Conservation (phyloP, 169 alveolate species). For the Plasmodium relictum region DNA sequence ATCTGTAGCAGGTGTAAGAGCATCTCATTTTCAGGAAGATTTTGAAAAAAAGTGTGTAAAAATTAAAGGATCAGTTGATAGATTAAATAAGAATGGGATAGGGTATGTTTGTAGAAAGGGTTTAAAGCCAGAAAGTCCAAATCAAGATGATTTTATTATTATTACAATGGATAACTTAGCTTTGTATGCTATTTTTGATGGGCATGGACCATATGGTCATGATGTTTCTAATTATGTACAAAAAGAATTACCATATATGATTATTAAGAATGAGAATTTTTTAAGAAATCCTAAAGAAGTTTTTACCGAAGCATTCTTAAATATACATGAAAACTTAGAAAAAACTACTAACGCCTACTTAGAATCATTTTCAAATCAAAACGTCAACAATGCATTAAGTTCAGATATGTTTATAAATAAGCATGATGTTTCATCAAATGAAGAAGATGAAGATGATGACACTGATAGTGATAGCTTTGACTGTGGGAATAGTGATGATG, state of each 20-base stretch:
- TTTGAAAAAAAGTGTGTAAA: conserved; percentile 76
- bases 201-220: conserved; percentile 94
- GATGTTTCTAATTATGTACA: conserved; percentile 88
- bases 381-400: background rate
- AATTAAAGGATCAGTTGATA: conserved; percentile 73
- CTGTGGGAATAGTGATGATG: conserved; percentile 4
- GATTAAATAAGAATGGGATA: conserved; percentile 79
- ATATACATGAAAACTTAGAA: conserved; percentile 60
- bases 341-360: conserved; percentile 44
- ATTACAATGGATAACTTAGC: conserved; percentile 81
- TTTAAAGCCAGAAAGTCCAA: conserved; percentile 91
- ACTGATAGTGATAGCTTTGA: conserved; percentile 11
- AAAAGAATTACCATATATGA: conserved; percentile 82
- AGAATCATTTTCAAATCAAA: conserved; percentile 26
- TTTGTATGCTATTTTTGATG: conserved; percentile 92
- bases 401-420: background rate
- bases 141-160: conserved; percentile 89
- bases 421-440: background rate
- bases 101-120: conserved; percentile 91
- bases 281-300: conserved; percentile 75
- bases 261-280: conserved; percentile 58
- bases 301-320: conserved; percentile 62
- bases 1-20: conserved; percentile 75
- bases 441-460: background rate
- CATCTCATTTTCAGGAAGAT: conserved; percentile 78